Base-by-base conservation (phyloP, 164 flowering plant genomes). In the Aristolochia californica region DNA sequence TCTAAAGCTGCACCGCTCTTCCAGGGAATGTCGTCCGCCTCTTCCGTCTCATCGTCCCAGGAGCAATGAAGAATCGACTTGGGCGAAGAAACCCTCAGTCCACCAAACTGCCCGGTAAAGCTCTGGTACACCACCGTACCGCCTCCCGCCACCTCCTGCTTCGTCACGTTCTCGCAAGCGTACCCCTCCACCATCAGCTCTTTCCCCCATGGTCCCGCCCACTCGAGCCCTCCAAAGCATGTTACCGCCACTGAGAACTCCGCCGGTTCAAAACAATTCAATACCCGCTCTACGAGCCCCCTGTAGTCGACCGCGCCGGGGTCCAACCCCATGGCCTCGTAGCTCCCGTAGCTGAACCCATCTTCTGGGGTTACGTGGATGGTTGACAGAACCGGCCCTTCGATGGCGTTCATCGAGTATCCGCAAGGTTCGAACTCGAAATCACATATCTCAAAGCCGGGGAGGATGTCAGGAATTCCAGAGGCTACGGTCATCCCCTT, bases 281-380 rank as follows among this genome's bases (percentile, higher is more conserved):
- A 57, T 9, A 79, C 89, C 62, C 87, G 70, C 64, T 70, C 43
- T 13, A 83, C 40, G 52, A 85, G 63, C 2, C 55, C 45, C 14
- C 40, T 62, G 45, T 82, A 57, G 11, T 56, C 61, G 5, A 77
- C 67, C 1, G 38, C 5, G 8, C 45, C 44, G 0, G 69, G 60
- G 58, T 79, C 79, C 47, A 75, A 70, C 20, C 87, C 89, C 62
- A 67, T 60, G 5, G 87, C 79, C 62, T 88, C 96, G 47, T 72
- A 88, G 69, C 96, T 88, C 0, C 93, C 93, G 25, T 88, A 88
- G 70, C 93, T 85, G 76, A 83, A 88, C 0, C 88, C 93, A 16
- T 82, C 90, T 61, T 88, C 96, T 1, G 96, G 96, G 17, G 95
- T 87, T 21, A 87, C 87, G 58, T 87, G 95, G 30, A 84, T 75